Conservation (phyloP, 352 stramenopile species). For the Bremia lactucae region DNA sequence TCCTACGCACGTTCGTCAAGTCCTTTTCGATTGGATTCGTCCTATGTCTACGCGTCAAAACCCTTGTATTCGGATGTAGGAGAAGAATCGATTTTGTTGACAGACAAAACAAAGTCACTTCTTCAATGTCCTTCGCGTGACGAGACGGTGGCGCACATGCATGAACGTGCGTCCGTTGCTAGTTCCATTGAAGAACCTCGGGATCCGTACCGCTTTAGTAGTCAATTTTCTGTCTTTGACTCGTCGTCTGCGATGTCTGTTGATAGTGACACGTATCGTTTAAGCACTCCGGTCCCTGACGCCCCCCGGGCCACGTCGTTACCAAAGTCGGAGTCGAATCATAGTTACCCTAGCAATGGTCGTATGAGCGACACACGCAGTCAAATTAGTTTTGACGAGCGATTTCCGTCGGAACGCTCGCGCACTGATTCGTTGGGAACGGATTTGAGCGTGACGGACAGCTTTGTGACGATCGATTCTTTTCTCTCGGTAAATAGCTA, state of each 20-base stretch:
- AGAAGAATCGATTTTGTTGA: no score
- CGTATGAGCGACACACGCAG: constrained; percentile 11
- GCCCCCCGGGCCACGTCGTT: no score
- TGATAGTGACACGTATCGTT: constrained; percentile 8
- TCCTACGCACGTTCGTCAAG: constrained; percentile 14
- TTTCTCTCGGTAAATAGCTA: no score
- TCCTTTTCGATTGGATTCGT: constrained; percentile 5
- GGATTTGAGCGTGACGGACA: constrained; percentile 5
- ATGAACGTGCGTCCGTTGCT: constrained; percentile 9
- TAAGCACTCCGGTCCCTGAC: constrained; percentile 19
- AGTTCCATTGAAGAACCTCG: constrained; percentile 16
- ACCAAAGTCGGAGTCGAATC: constrained; percentile 11
- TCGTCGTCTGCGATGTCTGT: constrained; percentile 10
- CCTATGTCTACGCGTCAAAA: constrained; percentile 2
- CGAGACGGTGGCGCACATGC: constrained; percentile 2
- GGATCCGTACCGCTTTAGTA: constrained; percentile 22
- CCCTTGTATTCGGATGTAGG: constrained; percentile 13
- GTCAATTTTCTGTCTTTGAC: constrained; percentile 33
- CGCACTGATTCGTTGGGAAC: constrained; percentile 7
- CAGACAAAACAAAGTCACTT: no score
- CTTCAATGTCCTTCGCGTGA: not conserved
- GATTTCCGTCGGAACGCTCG: constrained; percentile 12
- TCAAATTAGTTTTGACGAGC: constrained; percentile 14
- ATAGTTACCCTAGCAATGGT: constrained; percentile 15
- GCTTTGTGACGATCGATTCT: constrained; percentile 3